These are phyloP conservation scores for Jimgerdemannia flammicorona DNA, from an alignment of 192 early-diverging fungal genomes.

Conservation along the genomic window DNA sequence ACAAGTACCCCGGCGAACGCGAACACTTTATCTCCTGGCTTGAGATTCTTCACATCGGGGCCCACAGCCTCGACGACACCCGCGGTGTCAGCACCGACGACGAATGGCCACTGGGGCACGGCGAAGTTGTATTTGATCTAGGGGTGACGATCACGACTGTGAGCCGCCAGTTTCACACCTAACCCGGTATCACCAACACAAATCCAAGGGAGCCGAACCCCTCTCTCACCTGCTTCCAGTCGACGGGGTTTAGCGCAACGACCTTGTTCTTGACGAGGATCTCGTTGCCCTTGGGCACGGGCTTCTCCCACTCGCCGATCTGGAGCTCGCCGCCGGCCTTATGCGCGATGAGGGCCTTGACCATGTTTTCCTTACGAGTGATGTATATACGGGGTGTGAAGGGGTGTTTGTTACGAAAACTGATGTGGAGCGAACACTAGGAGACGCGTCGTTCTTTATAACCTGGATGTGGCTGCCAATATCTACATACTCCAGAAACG, in stretches of 20 bases:
- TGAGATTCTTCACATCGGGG: conserved; percentile 26
- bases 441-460: too few relatives aligned
- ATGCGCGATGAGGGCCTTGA: neutral
- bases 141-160: neutral
- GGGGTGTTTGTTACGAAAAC: too few relatives aligned
- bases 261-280: conserved; percentile 10
- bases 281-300: conserved; percentile 5
- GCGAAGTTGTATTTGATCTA: neutral
- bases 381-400: too few relatives aligned
- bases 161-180: too few relatives aligned
- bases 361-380: neutral
- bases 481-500: too few relatives aligned
- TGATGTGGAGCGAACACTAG: too few relatives aligned
- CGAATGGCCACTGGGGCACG: neutral
- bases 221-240: neutral
- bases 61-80: conserved; percentile 7
- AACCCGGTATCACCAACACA: neutral
- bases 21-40: conserved; percentile 47
- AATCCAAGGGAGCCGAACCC: neutral
- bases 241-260: conserved; percentile 12
- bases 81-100: conserved; percentile 1
- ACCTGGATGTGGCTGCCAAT: too few relatives aligned
- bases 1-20: conserved; percentile 6
- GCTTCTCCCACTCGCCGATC: neutral
- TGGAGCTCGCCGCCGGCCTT: neutral